Evolutionary conservation across 768 basidiomycete species (phyloP).

Genomic region (Kwoniella shandongensis): DNA sequence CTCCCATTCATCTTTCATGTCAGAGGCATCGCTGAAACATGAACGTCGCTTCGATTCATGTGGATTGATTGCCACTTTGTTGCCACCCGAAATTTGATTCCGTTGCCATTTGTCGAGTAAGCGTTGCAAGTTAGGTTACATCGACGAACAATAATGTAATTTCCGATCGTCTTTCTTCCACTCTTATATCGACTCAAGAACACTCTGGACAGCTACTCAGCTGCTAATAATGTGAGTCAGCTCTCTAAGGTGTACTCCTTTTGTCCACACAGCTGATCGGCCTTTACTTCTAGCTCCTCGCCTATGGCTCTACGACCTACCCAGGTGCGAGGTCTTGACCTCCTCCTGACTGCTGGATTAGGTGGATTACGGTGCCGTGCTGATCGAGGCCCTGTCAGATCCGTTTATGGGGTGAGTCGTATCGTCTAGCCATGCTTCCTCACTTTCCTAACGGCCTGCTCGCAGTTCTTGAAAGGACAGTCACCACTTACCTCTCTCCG

Average conservation of each 20-base stretch:
- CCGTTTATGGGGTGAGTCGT: background rate
- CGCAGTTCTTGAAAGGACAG: background rate
- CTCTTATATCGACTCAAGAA: background rate
- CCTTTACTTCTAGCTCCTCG: too few relatives aligned
- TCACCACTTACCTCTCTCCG: background rate
- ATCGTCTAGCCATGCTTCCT: too few relatives aligned
- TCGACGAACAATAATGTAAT: background rate
- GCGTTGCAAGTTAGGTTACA: background rate
- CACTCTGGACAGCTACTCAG: too few relatives aligned
- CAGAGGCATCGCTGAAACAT: too few relatives aligned
- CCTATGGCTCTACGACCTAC: background rate
- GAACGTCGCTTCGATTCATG: background rate
- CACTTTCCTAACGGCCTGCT: background rate
- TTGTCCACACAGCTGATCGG: too few relatives aligned
- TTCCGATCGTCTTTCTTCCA: background rate
- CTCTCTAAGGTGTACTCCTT: too few relatives aligned
- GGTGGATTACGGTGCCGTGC: background rate
- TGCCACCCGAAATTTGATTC: conserved; percentile 6
- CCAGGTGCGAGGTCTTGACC: conserved; percentile 1
- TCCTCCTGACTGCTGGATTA: background rate
- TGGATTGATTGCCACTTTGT: background rate
- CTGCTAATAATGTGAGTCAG: too few relatives aligned
- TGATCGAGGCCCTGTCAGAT: background rate
- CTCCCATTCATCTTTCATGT: too few relatives aligned
- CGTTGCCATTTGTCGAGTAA: conserved; percentile 4